phyloP scores from a whole-genome alignment of 352 stramenopile species.

The Globisporangium canariense region DNA sequence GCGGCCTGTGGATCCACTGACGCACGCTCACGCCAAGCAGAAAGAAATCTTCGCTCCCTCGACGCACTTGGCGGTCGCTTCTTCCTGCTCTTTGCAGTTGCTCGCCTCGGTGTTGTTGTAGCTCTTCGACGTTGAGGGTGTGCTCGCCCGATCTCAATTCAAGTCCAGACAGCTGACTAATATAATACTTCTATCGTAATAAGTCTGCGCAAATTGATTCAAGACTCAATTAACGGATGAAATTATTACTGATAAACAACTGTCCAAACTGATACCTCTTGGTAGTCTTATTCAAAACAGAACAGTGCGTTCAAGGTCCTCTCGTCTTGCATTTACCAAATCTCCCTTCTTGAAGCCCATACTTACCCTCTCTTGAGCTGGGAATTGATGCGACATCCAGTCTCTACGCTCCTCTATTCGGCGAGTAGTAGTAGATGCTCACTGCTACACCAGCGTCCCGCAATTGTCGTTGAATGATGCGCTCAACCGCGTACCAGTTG shows the following conservation, averaged over 20 bases:
- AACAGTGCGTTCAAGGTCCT: not conserved
- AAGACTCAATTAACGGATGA: too few relatives aligned
- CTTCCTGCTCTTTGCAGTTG: slow-evolving; percentile 4
- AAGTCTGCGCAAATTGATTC: too few relatives aligned
- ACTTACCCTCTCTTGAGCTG: too few relatives aligned
- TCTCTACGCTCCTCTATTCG: slow-evolving; percentile 14
- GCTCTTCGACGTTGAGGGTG: slow-evolving; percentile 6
- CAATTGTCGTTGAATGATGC: slow-evolving; percentile 61
- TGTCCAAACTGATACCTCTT: not conserved
- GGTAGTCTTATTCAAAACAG: not conserved
- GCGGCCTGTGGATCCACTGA: not conserved
- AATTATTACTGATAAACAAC: too few relatives aligned
- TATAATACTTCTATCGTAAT: too few relatives aligned
- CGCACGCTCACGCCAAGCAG: not conserved
- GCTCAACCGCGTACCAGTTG: slow-evolving; percentile 84
- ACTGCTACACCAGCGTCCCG: slow-evolving; percentile 43
- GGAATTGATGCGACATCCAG: not conserved
- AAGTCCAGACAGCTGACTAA: too few relatives aligned
- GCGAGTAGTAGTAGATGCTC: slow-evolving; percentile 74
- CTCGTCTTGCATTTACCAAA: too few relatives aligned
- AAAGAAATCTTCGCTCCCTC: not conserved
- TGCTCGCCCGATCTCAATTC: not conserved
- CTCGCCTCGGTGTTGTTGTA: slow-evolving; percentile 1
- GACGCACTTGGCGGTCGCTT: not conserved
- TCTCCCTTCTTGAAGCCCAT: too few relatives aligned